phyloP scores from a whole-genome alignment of 192 early-diverging fungal species.

The Backusella tuberculispora region DNA sequence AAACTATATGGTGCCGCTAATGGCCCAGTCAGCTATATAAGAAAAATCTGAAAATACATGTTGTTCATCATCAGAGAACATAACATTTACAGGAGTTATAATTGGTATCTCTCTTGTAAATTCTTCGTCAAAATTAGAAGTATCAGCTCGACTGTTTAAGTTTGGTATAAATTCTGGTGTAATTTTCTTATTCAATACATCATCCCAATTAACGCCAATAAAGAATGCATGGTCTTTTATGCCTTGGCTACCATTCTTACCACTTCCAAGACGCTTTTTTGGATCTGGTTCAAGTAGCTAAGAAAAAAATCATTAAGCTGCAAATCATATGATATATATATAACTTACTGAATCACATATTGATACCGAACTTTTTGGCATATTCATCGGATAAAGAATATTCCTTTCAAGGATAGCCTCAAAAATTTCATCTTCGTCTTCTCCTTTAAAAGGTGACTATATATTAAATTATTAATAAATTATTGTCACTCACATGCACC shows the following conservation, averaged over 20 bases:
- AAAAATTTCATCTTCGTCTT: slow-evolving; percentile 87
- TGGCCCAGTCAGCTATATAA: slow-evolving; percentile 86
- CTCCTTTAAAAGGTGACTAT: slow-evolving; percentile 71
- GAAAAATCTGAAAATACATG: slow-evolving; percentile 89
- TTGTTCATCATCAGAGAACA: slow-evolving; percentile 84
- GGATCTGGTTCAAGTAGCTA: slow-evolving; percentile 78
- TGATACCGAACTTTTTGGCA: slow-evolving; percentile 68
- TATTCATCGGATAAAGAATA: slow-evolving; percentile 71
- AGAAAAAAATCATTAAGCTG: background rate
- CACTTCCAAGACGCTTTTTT: slow-evolving; percentile 62
- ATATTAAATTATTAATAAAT: background rate
- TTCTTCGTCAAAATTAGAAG: slow-evolving; percentile 96
- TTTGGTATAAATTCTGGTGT: slow-evolving; percentile 73
- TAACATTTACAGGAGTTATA: slow-evolving; percentile 85
- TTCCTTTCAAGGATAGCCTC: slow-evolving; percentile 82
- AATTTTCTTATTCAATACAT: slow-evolving; percentile 64
- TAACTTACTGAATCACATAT: slow-evolving; percentile 61
- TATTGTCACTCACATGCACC: background rate
- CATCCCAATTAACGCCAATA: slow-evolving; percentile 77
- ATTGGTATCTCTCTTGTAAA: slow-evolving; percentile 90
- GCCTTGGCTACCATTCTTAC: slow-evolving; percentile 66
- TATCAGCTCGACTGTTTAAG: slow-evolving; percentile 72
- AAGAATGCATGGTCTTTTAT: slow-evolving; percentile 80
- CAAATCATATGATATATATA: background rate
- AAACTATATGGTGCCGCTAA: background rate